Percentiles rank a stretch among this genome's conserved stretches.
These are phyloP conservation scores for Phytophthora sansomeana DNA, from an alignment of 352 stramenopile genomes.

Conservation along the genomic window DNA sequence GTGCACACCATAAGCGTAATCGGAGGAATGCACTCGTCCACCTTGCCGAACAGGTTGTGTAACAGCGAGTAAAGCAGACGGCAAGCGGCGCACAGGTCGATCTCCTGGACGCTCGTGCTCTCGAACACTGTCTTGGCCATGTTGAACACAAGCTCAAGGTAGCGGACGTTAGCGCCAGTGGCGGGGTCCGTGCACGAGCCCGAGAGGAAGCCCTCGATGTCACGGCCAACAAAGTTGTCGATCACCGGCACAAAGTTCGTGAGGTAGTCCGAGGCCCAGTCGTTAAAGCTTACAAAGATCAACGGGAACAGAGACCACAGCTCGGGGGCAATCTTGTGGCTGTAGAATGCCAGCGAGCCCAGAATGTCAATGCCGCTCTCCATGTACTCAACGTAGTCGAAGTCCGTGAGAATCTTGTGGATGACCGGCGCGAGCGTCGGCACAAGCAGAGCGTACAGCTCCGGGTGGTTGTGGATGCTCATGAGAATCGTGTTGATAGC, in stretches of 20 bases:
- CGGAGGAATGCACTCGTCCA: constrained; percentile 78
- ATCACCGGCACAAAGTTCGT: constrained; percentile 96
- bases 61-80: constrained; percentile 83
- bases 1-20: constrained; percentile 78
- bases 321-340: constrained; percentile 90
- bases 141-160: constrained; percentile 83
- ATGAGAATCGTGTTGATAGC: constrained; percentile 90
- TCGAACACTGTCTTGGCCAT: constrained; percentile 84
- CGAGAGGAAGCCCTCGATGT: constrained; percentile 76
- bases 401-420: constrained; percentile 95
- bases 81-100: constrained; percentile 77
- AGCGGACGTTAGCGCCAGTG: constrained; percentile 58
- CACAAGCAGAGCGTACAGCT: constrained; percentile 91
- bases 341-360: constrained; percentile 96
- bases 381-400: constrained; percentile 98
- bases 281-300: constrained; percentile 95
- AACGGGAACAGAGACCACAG: constrained; percentile 97
- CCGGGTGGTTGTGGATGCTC: constrained; percentile 82
- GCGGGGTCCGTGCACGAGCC: constrained; percentile 54
- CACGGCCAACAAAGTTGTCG: constrained; percentile 95
- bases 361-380: constrained; percentile 97
- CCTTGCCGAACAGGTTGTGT: constrained; percentile 86
- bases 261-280: constrained; percentile 97
- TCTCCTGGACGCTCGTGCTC: constrained; percentile 64
- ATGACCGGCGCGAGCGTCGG: constrained; percentile 95